These are phyloP conservation scores for Barnettozyma populi DNA, from an alignment of 805 yeast genomes.

Conservation along the genomic window DNA sequence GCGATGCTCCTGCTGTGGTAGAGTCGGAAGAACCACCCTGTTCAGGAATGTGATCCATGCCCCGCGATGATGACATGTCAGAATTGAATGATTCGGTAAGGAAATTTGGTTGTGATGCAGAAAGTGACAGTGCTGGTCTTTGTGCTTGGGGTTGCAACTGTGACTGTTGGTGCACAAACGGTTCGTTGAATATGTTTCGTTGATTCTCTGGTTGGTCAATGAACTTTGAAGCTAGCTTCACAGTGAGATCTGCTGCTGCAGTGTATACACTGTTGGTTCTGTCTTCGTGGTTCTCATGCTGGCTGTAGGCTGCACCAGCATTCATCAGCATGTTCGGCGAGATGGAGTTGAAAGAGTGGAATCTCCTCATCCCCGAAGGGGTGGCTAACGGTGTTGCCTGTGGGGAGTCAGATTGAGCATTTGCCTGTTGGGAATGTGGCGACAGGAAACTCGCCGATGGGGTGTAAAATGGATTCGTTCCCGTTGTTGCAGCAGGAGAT, in stretches of 20 bases:
- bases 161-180: neutral
- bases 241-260: constrained; percentile 27
- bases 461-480: constrained; percentile 44
- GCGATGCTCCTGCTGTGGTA: neutral
- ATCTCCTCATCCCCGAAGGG: constrained; percentile 14
- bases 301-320: constrained; percentile 5
- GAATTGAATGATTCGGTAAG: constrained; percentile 7
- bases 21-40: neutral
- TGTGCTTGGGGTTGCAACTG: neutral
- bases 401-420: constrained; percentile 11
- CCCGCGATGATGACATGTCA: constrained; percentile 3
- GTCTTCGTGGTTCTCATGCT: neutral
- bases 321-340: constrained; percentile 22
- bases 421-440: constrained; percentile 27
- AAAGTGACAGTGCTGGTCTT: neutral
- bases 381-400: constrained; percentile 22
- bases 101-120: neutral
- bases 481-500: constrained; percentile 28
- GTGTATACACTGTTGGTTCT: constrained; percentile 12
- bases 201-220: constrained; percentile 3
- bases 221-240: constrained; percentile 25
- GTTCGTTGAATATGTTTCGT: neutral
- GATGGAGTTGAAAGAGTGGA: constrained; percentile 12
- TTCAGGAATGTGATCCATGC: constrained; percentile 2
- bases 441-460: constrained; percentile 37